Evolutionary conservation across 2,329 filamentous ascomycete genomes (phyloP), one percentile per base, ranked within the genome.

Genomic region (Alternaria metachromatica): DNA sequence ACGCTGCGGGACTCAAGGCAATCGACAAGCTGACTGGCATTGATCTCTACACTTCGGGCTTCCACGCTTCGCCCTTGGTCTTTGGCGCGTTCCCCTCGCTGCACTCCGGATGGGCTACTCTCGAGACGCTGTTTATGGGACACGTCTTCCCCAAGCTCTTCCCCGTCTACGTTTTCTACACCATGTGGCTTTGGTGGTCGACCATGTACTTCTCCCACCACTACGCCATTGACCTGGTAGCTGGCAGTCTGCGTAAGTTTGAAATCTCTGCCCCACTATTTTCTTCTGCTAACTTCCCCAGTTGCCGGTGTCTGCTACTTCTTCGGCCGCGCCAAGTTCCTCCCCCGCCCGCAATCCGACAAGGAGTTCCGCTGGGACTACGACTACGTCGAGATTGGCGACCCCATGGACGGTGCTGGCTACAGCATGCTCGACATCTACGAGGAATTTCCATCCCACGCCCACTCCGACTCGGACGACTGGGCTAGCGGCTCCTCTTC

Each of bases 191-290:
- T 74, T 97, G 94, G 92, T 98, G 95, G 94, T 92, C 94, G 12
- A 98, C 95, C 71, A 97, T 98, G 93, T 97, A 98, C 78, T 88
- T 98, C 56, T 96, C 93, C 75, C 95, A 98, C 82, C 95, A 98
- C 83, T 98, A 98, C 78, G 95, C 94, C 30, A 92, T 98, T 44
- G 95, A 98, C 80, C 85, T 98, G 55, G 93, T 97, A 25, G 93
- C 88, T 37, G 95, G 95, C 71, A 93, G 91, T 78, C 84, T 97
- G 55, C 81, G 80, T 81, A 77, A 76, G 80, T 25, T 25, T 25
- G 25, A 25, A 9, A 25, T 25, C 25, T 25, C 25, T 9, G 8
- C 25, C 25, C 8, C 25, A 25, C 8, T 9, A 25, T 9, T 25
- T 25, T 25, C 8, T 25, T 9, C 8, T 25, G 25, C 74, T 80